Base-by-base conservation (phyloP, 2,329 filamentous ascomycete species). In the Coniochaeta prunicola region DNA sequence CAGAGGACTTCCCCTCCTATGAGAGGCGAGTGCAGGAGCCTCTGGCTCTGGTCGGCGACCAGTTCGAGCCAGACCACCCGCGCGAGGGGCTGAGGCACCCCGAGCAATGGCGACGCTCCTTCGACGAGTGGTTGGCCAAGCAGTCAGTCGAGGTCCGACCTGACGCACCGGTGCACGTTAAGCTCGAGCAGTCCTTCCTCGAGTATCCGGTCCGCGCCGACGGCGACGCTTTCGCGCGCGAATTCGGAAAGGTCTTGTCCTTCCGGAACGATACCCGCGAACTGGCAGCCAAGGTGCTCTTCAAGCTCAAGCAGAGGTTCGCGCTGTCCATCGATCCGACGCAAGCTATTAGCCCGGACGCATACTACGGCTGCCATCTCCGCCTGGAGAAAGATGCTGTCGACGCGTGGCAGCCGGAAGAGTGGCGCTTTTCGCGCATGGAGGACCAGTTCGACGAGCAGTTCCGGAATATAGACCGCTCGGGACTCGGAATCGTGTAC, bases 201-300 rank as follows among this genome's bases (percentile, higher is more conserved):
- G 68, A 73, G 53, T 75, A 74, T 56, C 73, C 73, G 10, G 69
- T 70, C 4, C 66, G 64, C 48, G 67, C 66, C 53, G 72, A 75
- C 62, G 72, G 72, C 36, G 62, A 65, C 48, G 64, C 62, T 13
- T 70, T 75, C 31, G 69, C 67, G 1, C 64, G 64, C 63, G 65
- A 69, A 58, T 71, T 70, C 57, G 70, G 69, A 64, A 71, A 71
- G 64, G 65, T 71, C 54, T 57, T 71, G 17, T 70, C 69, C 9
- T 71, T 71, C 59, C 66, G 69, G 7, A 63, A 61, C 56, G 69
- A 71, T 57, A 69, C 68, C 3, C 68, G 68, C 42, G 66, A 59
- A 3, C 60, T 71, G 10, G 67, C 69, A 0, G 69, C 68, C 19
- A 63, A 64, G 57, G 66, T 68, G 8, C 62, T 72, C 3, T 65